phyloP scores from a whole-genome alignment of 257 asterid genomes.

The Primulina eburnea region DNA sequence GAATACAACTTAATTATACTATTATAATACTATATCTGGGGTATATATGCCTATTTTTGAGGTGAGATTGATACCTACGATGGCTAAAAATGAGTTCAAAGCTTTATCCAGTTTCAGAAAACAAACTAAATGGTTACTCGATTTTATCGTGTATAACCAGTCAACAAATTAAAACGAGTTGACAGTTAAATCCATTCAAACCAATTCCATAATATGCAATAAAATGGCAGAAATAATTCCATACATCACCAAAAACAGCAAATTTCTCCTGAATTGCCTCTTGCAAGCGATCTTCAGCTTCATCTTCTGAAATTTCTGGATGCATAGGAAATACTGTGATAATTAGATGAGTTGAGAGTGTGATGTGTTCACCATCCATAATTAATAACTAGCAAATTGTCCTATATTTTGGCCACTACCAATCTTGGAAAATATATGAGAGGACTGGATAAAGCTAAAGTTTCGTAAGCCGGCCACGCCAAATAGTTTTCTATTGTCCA shows the following conservation, averaged over 20 bases:
- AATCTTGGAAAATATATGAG: conserved; percentile 13
- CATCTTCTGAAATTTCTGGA: conserved; percentile 96
- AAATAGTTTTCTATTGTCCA: conserved; percentile 3
- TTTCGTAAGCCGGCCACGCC: conserved; percentile 3
- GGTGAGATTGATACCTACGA: conserved; percentile 6
- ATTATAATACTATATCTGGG: conserved; percentile 1
- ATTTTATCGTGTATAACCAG: conserved; percentile 3
- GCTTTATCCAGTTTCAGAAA: conserved; percentile 15
- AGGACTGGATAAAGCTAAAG: conserved; percentile 16
- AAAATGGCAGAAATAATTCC: conserved; percentile 20
- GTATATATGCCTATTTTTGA: background rate
- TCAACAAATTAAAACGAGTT: conserved; percentile 5
- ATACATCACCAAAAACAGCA: conserved; percentile 93
- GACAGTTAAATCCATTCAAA: conserved; percentile 24
- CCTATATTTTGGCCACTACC: conserved; percentile 5
- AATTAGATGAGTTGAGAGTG: background rate
- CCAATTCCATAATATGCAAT: conserved; percentile 5
- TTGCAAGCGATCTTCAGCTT: conserved; percentile 95
- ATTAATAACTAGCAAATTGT: background rate
- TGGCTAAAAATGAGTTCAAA: conserved; percentile 11
- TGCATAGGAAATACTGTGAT: conserved; percentile 22
- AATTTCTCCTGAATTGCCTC: conserved; percentile 96
- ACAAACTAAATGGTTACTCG: conserved; percentile 12
- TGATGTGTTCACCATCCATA: conserved; percentile 2
- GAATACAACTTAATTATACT: background rate